Evolutionary conservation across 768 basidiomycete genomes (phyloP).

Genomic region (Auricularia auricula-judae): DNA sequence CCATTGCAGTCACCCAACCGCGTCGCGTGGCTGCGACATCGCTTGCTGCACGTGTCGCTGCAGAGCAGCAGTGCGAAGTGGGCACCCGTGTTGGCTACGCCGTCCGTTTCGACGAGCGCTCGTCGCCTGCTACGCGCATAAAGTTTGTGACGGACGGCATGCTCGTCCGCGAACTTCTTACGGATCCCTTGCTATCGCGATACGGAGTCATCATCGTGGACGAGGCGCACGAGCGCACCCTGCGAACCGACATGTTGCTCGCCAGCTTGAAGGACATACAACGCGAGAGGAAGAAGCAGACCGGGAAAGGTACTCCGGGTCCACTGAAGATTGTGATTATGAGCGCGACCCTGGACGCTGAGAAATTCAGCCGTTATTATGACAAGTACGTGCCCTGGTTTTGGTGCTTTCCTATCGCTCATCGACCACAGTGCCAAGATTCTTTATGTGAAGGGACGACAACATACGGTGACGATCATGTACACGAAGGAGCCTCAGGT

Average conservation of each 20-base stretch:
- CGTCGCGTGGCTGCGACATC: constrained; percentile 91
- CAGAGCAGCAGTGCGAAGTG: constrained; percentile 62
- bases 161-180: constrained; percentile 85
- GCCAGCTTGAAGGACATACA: constrained; percentile 82
- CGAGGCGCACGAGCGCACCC: constrained; percentile 92
- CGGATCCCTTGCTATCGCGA: constrained; percentile 59
- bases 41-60: constrained; percentile 82
- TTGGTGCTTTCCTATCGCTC: not conserved
- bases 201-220: constrained; percentile 91
- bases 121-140: constrained; percentile 62
- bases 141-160: constrained; percentile 98
- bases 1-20: constrained; percentile 91
- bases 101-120: constrained; percentile 88
- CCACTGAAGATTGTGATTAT: constrained; percentile 90
- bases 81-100: constrained; percentile 85
- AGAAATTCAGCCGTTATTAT: constrained; percentile 87
- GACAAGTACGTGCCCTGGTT: constrained; percentile 41
- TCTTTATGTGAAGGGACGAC: constrained; percentile 85
- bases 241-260: constrained; percentile 89
- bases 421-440: constrained; percentile 58
- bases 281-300: constrained; percentile 42
- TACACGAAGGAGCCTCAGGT: constrained; percentile 61
- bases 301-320: constrained; percentile 35
- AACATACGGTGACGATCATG: constrained; percentile 80
- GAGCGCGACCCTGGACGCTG: constrained; percentile 95